Evolutionary conservation across 495 filamentous ascomycete species (phyloP).

Genomic region (Xylaria longipes): DNA sequence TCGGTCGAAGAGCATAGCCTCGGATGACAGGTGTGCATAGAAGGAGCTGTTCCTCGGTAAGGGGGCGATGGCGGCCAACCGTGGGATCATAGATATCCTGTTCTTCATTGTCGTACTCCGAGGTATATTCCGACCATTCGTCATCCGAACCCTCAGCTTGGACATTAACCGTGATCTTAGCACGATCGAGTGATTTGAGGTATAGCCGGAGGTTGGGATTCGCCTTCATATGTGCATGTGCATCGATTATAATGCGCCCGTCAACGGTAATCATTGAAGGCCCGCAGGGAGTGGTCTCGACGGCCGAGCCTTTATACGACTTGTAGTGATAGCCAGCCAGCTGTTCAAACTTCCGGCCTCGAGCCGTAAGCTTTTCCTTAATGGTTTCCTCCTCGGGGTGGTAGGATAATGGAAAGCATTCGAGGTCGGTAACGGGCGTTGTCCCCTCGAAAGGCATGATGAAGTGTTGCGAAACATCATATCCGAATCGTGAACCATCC

Average conservation of each 20-base stretch:
- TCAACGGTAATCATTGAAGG: not conserved
- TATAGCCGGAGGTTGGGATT: not conserved
- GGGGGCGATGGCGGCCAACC: slow-evolving; percentile 13
- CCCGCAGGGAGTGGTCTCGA: slow-evolving; percentile 25
- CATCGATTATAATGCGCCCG: slow-evolving; percentile 3
- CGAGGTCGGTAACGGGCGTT: slow-evolving; percentile 59
- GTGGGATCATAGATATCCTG: not conserved
- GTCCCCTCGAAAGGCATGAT: slow-evolving; percentile 64
- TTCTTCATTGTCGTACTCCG: not conserved
- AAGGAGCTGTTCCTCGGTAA: slow-evolving; percentile 53
- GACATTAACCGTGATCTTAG: not conserved
- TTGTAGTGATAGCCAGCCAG: slow-evolving; percentile 68
- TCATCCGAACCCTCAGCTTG: not conserved
- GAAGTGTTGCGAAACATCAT: slow-evolving; percentile 44
- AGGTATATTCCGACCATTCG: not conserved
- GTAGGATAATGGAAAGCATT: slow-evolving; percentile 62
- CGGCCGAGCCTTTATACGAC: slow-evolving; percentile 57
- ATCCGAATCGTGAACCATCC: slow-evolving; percentile 65
- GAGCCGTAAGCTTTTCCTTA: slow-evolving; percentile 45
- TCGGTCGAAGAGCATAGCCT: slow-evolving; percentile 53
- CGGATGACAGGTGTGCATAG: slow-evolving; percentile 48
- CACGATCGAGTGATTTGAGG: not conserved
- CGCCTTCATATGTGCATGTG: not conserved
- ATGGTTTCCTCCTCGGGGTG: slow-evolving; percentile 56
- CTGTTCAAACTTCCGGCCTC: slow-evolving; percentile 58